Base-by-base conservation (phyloP, 2,329 filamentous ascomycete species). In the Cordyceps militaris region DNA sequence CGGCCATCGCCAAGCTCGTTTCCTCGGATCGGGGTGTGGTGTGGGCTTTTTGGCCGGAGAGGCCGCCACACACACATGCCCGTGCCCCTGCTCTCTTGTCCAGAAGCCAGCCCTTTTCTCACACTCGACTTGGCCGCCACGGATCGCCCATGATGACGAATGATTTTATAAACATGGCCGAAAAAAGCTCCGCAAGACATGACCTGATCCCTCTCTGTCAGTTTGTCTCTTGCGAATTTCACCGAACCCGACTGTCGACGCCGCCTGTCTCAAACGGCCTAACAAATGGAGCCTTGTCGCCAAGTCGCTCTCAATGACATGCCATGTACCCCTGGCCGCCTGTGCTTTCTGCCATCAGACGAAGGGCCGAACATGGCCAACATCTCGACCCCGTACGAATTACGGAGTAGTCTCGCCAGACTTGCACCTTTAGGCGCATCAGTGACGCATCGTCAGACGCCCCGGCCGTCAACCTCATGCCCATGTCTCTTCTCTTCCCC, bases 401-500 rank as follows among this genome's bases (percentile, higher is more conserved):
- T 32, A 6, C 6, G 30, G 6, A 6, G 6, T 32, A 11, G 30
- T 32, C 36, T 40, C 36, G n/a, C 10, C 36, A 42, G 40, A 40
- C 16, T 40, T 19, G 19, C 36, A 40, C 28, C 10, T 10, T 36
- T 4, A 36, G 34, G 13, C 14, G 4, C 34, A 36, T 36, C 13
- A 36, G 34, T n/a, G n/a, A n/a, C n/a, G n/a, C n/a, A n/a, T n/a
- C n/a, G n/a, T n/a, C n/a, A n/a, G n/a, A n/a, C n/a, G n/a, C n/a
- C n/a, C n/a, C n/a, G n/a, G n/a, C n/a, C n/a, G n/a, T 14, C 34
- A 36, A 4, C 19, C 19, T 23, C 13, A 43, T 16, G 21, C 19
- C 13, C 40, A 32, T n/a, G 53, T 48, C 53, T 56, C 49, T 48
- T 56, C 53, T 49, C 53, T 56, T 56, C 44, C 44, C 53, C 49